Evolutionary conservation across 1,139 yeast genomes (phyloP), one percentile per base, ranked within the genome.

Genomic region (Hemisphaericaspora xylofermentans): DNA sequence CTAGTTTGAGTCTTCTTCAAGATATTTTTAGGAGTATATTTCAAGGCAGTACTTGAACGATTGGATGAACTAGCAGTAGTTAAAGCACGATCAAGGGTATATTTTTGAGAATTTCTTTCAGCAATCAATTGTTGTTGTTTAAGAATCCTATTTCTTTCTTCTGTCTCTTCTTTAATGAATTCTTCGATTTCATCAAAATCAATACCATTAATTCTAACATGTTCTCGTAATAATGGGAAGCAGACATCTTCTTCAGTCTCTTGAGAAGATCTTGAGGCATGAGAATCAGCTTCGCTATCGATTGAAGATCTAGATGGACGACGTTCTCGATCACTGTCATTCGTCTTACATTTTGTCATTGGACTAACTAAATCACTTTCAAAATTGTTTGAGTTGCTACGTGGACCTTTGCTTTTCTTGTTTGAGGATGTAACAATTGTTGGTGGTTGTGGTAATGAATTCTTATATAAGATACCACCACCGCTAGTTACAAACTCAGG

Each of bases 231-330:
- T 88, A 88, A 85, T 1, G 98, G 98, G 66, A 91, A 89, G 71
- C 98, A 93, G 35, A 93, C 98, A 74, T 93, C 98, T 59, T 91
- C 97, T 58, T 91, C 98, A 0, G 96, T 88, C 58, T 86, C 95
- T 54, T 84, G 88, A 2, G 88, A 81, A 17, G 82, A 76, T 49
- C 88, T 71, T 9, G 87, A 81, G 1, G 82, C 87, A 52, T 80
- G 86, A 2, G 91, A 84, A 52, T 78, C 85, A 10, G 75, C 76
- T 48, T 84, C 91, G 48, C 81, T 76, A 53, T 82, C 88, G 25
- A 71, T 63, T 4, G 72, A 65, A 2, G 71, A 58, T 35, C 65
- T 54, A 5, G 70, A 55, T 25, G 71, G 59, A 47, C 76, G 54
- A 46, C 74, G 29, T 9, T 26, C n/a, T 33, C 41, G 44, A n/a